Evolutionary conservation across 441 rosid genomes (phyloP), one percentile per base, ranked within the genome.

Genomic region (Hura crepitans): DNA sequence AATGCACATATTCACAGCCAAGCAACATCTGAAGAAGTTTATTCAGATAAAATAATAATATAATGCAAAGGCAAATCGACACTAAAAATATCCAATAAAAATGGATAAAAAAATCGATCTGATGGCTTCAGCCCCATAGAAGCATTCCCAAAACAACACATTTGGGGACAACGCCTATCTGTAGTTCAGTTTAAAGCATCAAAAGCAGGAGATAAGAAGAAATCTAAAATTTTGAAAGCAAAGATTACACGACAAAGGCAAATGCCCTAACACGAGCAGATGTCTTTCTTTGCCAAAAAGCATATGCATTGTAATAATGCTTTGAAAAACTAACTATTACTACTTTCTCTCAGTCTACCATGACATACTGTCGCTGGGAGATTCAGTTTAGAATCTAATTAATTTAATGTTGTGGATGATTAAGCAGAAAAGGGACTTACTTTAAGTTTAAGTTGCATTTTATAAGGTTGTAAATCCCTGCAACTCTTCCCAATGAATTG

Each of bases 401-500:
- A 61, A 62, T 62, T 65, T 43, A 65, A 74, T 59, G 68, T 74
- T 62, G 64, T 28, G 74, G 78, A 70, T 79, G 77, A 79, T 74
- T 65, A 72, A 30, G 65, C 70, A 72, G 68, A 80, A 84, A 78
- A 75, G 69, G 30, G 66, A 56, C 55, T 73, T 72, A 70, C 82
- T 77, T 74, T 74, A 58, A 73, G 79, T 62, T 79, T 22, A 42
- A 59, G 62, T 28, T 54, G 9, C 66, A 80, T 60, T 70, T 73
- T 61, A 75, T 74, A 62, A 55, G 65, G 58, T 62, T n/a, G 65
- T n/a, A 80, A 73, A 76, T 72, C 58, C 76, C 71, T 63, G 77
- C 70, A 69, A 78, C 80, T 68, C 79, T 73, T 74, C 78, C 76
- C 79, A 66, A 77, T 62, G 66, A 74, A 55, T 58, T 70, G 15